These are phyloP conservation scores for Suillus subaureus DNA, from an alignment of 768 basidiomycete species.

Conservation along the genomic window DNA sequence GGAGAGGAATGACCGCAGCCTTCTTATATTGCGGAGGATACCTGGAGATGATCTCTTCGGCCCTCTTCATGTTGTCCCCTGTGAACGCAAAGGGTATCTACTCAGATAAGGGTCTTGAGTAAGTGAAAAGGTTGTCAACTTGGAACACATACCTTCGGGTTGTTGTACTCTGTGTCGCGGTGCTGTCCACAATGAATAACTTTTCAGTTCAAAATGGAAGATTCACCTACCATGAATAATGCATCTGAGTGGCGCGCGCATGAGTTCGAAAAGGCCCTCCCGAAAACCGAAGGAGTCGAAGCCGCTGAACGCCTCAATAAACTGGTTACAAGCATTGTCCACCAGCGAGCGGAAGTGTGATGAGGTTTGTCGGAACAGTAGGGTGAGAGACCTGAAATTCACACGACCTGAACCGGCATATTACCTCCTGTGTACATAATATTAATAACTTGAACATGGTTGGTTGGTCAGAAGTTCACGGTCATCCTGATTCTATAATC, in stretches of 20 bases:
- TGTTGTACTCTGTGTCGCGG: constrained; percentile 93
- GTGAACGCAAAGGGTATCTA: constrained; percentile 92
- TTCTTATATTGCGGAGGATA: constrained; percentile 99
- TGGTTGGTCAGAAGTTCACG: background rate
- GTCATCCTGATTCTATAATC: background rate
- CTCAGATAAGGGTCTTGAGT: background rate
- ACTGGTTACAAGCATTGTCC: constrained; percentile 26
- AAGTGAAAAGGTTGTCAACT: background rate
- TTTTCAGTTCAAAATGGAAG: constrained; percentile 13
- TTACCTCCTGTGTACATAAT: constrained; percentile 3
- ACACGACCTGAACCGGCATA: constrained; percentile 6
- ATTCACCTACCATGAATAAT: constrained; percentile 75
- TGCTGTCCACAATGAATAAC: constrained; percentile 56
- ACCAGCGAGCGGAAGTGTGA: constrained; percentile 8
- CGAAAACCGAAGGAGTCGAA: constrained; percentile 20
- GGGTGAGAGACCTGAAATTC: constrained; percentile 7
- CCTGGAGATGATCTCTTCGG: constrained; percentile 85
- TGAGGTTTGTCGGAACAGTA: constrained; percentile 2
- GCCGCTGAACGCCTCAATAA: constrained; percentile 15
- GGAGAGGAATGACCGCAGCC: constrained; percentile 94
- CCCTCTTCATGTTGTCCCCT: constrained; percentile 79
- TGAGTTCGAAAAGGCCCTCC: constrained; percentile 40
- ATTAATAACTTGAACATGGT: no score
- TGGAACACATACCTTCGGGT: constrained; percentile 65
- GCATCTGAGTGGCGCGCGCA: constrained; percentile 69